Evolutionary conservation across 2,329 filamentous ascomycete genomes (phyloP).

Genomic region (Apiospora saccharicola): DNA sequence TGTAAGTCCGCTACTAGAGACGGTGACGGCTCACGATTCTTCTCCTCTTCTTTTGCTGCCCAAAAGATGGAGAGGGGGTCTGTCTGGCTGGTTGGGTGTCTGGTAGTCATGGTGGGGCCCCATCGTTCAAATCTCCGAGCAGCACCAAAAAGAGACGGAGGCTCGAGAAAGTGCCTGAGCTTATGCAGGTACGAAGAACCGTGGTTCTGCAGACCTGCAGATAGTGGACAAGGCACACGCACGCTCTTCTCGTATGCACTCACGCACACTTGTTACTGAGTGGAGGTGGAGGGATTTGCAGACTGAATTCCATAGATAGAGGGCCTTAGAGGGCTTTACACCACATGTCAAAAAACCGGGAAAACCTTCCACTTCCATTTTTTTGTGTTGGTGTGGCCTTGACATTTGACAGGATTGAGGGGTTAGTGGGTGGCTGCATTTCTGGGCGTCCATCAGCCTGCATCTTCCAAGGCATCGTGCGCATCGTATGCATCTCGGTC

Average conservation of each 20-base stretch:
- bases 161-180: conserved; percentile 9
- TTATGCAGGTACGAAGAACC: conserved; percentile 16
- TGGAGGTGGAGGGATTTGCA: not conserved
- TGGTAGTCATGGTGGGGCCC: not conserved
- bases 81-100: no score
- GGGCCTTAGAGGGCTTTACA: not conserved
- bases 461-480: conserved; percentile 12
- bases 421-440: conserved; percentile 4
- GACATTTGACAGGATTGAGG: conserved; percentile 14
- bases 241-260: not conserved
- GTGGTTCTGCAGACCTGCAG: not conserved
- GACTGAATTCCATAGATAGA: not conserved
- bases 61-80: not conserved
- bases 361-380: not conserved
- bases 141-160: not conserved
- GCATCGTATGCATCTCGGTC: not conserved
- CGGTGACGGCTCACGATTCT: conserved; percentile 3
- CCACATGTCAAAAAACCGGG: not conserved
- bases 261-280: not conserved
- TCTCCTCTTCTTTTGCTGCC: not conserved
- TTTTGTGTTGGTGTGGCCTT: not conserved
- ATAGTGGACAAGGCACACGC: not conserved
- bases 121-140: conserved; percentile 7
- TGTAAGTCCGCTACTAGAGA: not conserved
- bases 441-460: not conserved